Evolutionary conservation across 495 filamentous ascomycete species (phyloP), one percentile per base, ranked within the genome.

Genomic region (Apodospora peruviana): DNA sequence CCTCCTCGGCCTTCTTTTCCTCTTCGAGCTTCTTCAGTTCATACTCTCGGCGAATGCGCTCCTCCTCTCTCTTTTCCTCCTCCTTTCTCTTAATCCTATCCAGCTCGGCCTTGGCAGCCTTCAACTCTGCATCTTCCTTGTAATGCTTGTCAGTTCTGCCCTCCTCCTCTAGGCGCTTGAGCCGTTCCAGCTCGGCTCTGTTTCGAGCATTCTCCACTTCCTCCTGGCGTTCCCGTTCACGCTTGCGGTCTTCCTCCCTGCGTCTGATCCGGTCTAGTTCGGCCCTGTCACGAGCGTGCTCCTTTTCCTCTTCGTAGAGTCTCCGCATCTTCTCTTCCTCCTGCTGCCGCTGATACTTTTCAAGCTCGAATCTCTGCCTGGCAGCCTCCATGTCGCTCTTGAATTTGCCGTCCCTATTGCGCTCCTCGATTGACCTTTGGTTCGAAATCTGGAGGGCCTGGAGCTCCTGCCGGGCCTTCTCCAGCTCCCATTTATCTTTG

Each of bases 1-100:
- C 75, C 25, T 71, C 66, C 0, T 51, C 53, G 4, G 67, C 58
- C 46, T 67, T 66, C 49, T 75, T 67, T 61, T 86, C 81, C 42
- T 77, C 73, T 39, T 76, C 66, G 24, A 81, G 72, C 56, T 71
- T 76, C 64, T 88, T 77, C 11, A 80, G 70, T 47, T 79, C 69
- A 12, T 76, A 47, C 61, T 79, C 74, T 40, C 67, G 67, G 51
- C 70, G 64, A 32, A 83, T 64, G 45, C 72, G 69, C 40, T 64
- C 70, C 50, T 71, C 65, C 9, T 75, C 66, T 40, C 74, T 69
- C 39, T 66, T 59, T 50, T 73, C 67, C 56, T 74, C 68, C 51
- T 75, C 63, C 8, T 67, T 70, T 22, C 58, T 45, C 24, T 25
- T 46, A 46, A 65, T 53, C 24, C 45, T 51, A 14, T 47, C 50